These are phyloP conservation scores for Babjeviella inositovora DNA, from an alignment of 805 yeast genomes.

Conservation along the genomic window DNA sequence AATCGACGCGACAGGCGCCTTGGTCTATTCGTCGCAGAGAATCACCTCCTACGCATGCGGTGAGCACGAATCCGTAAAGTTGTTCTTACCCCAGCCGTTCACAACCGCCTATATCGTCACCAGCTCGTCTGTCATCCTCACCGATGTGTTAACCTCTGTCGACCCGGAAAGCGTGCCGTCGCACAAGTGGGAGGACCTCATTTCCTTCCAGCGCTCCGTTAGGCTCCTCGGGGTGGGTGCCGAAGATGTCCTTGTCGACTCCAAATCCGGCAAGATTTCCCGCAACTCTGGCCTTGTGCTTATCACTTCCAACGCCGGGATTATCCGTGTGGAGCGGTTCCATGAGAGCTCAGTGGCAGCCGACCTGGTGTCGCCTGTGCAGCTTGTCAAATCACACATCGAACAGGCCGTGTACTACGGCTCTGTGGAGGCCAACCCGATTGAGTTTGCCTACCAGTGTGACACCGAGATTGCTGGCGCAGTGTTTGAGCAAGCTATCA, in stretches of 20 bases:
- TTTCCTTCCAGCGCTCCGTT: slow-evolving; percentile 36
- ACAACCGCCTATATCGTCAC: slow-evolving; percentile 42
- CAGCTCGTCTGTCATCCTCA: slow-evolving; percentile 43
- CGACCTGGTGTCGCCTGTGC: slow-evolving; percentile 4
- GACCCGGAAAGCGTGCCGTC: slow-evolving; percentile 9
- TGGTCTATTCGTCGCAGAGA: slow-evolving; percentile 49
- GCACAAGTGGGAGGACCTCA: slow-evolving; percentile 77
- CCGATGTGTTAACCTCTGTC: slow-evolving; percentile 34
- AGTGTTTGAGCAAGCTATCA: slow-evolving; percentile 35
- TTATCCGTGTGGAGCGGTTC: too few species aligned
- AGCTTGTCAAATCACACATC: slow-evolving; percentile 52
- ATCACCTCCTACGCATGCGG: slow-evolving; percentile 28
- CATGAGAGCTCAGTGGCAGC: too few species aligned
- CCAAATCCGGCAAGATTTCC: too few species aligned
- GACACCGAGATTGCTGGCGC: slow-evolving; percentile 23
- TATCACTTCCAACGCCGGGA: too few species aligned
- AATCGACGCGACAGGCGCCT: slow-evolving; percentile 30
- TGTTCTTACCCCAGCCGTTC: slow-evolving; percentile 42
- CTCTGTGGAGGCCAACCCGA: slow-evolving; percentile 20
- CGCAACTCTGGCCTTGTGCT: slow-evolving; percentile 1
- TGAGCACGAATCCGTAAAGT: slow-evolving; percentile 19
- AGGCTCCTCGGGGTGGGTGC: slow-evolving; percentile 43
- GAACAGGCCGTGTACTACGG: slow-evolving; percentile 74
- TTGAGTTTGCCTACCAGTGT: slow-evolving; percentile 26
- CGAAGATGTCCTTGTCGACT: slow-evolving; percentile 18